Evolutionary conservation across 2,329 filamentous ascomycete species (phyloP).

Genomic region (Lecanicillium sp.): DNA sequence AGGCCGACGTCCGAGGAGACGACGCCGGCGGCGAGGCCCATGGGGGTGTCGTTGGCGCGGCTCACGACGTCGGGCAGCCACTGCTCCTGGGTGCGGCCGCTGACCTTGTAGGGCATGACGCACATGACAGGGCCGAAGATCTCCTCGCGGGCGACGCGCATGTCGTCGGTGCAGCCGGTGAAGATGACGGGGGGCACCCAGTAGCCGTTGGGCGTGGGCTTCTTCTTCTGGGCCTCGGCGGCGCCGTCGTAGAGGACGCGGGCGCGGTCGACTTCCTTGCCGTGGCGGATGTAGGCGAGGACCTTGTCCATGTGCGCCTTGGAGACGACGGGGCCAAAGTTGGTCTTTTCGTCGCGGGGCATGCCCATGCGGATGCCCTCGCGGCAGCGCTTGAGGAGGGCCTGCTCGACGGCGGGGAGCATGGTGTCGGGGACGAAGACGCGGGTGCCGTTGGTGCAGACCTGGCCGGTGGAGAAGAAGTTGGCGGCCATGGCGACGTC

Average conservation of each 20-base stretch:
- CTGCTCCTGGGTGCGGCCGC: conserved; percentile 23
- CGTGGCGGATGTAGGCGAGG: conserved; percentile 67
- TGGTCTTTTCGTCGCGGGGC: conserved; percentile 65
- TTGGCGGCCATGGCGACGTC: conserved; percentile 91
- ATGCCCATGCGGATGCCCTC: conserved; percentile 73
- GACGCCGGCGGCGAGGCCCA: conserved; percentile 79
- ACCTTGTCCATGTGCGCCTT: conserved; percentile 72
- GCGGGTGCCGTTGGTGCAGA: conserved; percentile 87
- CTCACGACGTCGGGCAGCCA: conserved; percentile 60
- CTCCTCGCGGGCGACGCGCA: conserved; percentile 75
- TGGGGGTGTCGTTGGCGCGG: conserved; percentile 69
- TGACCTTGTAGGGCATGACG: conserved; percentile 64
- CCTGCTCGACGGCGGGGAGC: conserved; percentile 62
- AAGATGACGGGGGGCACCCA: conserved; percentile 84
- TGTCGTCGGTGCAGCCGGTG: conserved; percentile 75
- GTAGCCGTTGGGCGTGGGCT: conserved; percentile 58
- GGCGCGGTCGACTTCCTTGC: conserved; percentile 66
- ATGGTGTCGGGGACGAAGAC: conserved; percentile 70
- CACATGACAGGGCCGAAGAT: conserved; percentile 88
- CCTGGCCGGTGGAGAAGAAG: conserved; percentile 85
- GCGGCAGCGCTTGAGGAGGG: conserved; percentile 44
- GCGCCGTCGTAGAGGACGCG: conserved; percentile 67
- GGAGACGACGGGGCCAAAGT: conserved; percentile 80
- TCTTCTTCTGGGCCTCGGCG: conserved; percentile 44
- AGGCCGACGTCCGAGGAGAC: conserved; percentile 70